Base-by-base conservation (phyloP, 2,329 filamentous ascomycete species). In the Colletotrichum spinosum region DNA sequence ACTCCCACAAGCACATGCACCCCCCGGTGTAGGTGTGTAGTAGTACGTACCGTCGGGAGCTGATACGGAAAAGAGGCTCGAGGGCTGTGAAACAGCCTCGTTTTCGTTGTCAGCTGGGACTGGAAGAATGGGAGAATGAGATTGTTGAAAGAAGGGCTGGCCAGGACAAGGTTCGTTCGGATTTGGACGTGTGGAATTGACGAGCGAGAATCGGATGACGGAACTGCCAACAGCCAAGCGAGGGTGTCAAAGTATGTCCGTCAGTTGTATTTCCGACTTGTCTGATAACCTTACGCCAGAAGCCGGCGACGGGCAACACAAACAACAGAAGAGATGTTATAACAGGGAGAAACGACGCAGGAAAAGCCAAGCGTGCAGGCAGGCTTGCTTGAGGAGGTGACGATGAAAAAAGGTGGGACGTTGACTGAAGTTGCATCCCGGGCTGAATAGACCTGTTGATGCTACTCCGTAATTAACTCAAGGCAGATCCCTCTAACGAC, bases 51-150 rank as follows among this genome's bases (percentile, higher is more conserved):
- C 39, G 4, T 15, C 37, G 13, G 55, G 6, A 42, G 34, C 25
- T 10, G 45, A 17, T n/a, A 44, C n/a, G 34, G 5, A n/a, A 35
- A 44, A 46, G 41, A 52, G 25, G 39, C 46, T 49, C 46, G 39
- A 52, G 42, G 35, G 25, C 58, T 62, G 42, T 63, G 48, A 66
- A 66, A 63, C 59, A 53, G 52, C 42, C 12, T 66, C 48, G 63
- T 66, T 66, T 50, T 66, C 48, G 63, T n/a, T 58, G 55, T 66
- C 48, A 53, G 48, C 41, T 65, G 46, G 12, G 25, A 15, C 55
- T 10, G 39, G 34, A 51, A 51, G 34, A 38, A 42, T 11, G 10
- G 38, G 12, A 49, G 25, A 49, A 15, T 35, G 39, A 17, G 12
- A 25, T 12, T 56, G 41, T 53, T 33, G 35, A 49, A 34, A 39